Evolutionary conservation across 371 early-diverging fungal genomes (phyloP).

Genomic region (Apophysomyces sp.): DNA sequence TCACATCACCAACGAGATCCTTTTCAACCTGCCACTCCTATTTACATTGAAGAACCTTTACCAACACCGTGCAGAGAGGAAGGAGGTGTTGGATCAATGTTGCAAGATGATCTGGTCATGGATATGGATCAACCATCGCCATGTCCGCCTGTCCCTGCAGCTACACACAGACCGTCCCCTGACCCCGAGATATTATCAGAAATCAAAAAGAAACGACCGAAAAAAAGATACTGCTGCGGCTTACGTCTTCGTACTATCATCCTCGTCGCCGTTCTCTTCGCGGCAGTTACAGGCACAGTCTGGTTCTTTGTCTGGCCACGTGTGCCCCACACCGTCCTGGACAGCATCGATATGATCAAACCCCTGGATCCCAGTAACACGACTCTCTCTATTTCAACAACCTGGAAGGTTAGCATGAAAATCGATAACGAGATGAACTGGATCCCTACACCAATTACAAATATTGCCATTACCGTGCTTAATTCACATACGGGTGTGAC

Average conservation of each 20-base stretch:
- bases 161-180: background rate
- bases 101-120: slow-evolving; percentile 15
- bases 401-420: slow-evolving; percentile 26
- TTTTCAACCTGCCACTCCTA: slow-evolving; percentile 23
- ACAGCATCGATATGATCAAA: background rate
- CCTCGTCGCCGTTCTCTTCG: background rate
- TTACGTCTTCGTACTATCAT: slow-evolving; percentile 7
- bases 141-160: background rate
- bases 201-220: slow-evolving; percentile 9
- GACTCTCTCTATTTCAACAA: slow-evolving; percentile 8
- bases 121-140: slow-evolving; percentile 1
- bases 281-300: slow-evolving; percentile 15
- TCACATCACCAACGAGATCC: slow-evolving; percentile 42
- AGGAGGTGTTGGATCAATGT: slow-evolving; percentile 24
- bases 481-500: slow-evolving; percentile 14
- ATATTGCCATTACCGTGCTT: slow-evolving; percentile 11
- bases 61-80: slow-evolving; percentile 8
- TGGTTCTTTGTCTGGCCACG: slow-evolving; percentile 44
- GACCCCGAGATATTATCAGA: slow-evolving; percentile 6
- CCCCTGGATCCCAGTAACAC: background rate
- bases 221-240: slow-evolving; percentile 12
- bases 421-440: slow-evolving; percentile 30
- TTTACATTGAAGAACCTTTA: slow-evolving; percentile 38
- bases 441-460: slow-evolving; percentile 27
- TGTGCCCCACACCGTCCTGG: slow-evolving; percentile 10